phyloP scores from a whole-genome alignment of 768 basidiomycete species.

The Phlebiopsis flavidoalba region DNA sequence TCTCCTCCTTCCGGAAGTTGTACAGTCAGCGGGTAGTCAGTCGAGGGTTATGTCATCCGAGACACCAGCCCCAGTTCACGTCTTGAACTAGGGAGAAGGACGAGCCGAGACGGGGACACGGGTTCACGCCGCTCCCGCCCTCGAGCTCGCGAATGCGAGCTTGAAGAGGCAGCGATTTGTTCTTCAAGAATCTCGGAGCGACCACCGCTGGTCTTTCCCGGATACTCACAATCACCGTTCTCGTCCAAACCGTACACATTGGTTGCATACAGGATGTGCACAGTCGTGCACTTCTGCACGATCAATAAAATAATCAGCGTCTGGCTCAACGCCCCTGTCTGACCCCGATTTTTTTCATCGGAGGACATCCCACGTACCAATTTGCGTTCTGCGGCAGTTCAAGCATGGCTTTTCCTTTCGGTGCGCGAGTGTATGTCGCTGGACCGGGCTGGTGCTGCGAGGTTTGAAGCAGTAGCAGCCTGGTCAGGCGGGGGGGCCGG shows the following conservation, averaged over 20 bases:
- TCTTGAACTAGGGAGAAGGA: constrained; percentile 2
- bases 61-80: not conserved
- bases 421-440: constrained; percentile 13
- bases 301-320: not conserved
- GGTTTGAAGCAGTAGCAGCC: not conserved
- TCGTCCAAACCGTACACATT: constrained; percentile 54
- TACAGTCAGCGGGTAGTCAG: not conserved
- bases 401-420: constrained; percentile 24
- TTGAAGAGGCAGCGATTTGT: constrained; percentile 48
- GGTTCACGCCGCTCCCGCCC: not conserved
- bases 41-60: not conserved
- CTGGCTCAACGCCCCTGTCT: not conserved
- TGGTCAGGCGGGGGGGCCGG: not conserved
- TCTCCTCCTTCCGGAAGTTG: not conserved
- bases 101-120: constrained; percentile 11
- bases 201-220: constrained; percentile 59
- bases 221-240: constrained; percentile 59
- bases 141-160: constrained; percentile 39
- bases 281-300: constrained; percentile 65
- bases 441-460: constrained; percentile 9
- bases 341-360: not conserved
- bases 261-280: constrained; percentile 56
- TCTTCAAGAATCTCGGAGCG: constrained; percentile 61
- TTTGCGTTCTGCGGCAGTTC: constrained; percentile 23
- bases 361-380: constrained; percentile 11